A percentile compares a stretch with the other conserved stretches of the same genome.
These are phyloP conservation scores for Acer negundo DNA, from an alignment of 345 rosid species.

Conservation along the genomic window DNA sequence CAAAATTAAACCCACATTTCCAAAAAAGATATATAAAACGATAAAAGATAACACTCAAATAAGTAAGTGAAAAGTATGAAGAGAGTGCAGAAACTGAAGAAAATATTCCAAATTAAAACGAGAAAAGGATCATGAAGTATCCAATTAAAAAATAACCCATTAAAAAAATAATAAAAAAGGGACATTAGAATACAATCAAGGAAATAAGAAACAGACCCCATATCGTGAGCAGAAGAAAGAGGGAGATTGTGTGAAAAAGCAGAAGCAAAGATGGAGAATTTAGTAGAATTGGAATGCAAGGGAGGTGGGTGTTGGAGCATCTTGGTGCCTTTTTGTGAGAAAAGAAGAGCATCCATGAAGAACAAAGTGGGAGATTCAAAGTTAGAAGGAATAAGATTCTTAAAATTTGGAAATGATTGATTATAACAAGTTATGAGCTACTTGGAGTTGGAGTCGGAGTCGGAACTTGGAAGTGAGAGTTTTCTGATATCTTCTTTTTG, in stretches of 20 bases:
- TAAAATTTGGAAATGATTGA: not conserved
- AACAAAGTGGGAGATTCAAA: conserved; percentile 7
- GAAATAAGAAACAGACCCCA: conserved; percentile 27
- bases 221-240: conserved; percentile 21
- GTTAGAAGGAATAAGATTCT: not conserved
- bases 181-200: not conserved
- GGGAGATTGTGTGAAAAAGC: conserved; percentile 3
- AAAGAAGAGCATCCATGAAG: conserved; percentile 14
- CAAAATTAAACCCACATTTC: too few relatives aligned
- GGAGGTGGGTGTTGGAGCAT: conserved; percentile 16
- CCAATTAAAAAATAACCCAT: not conserved
- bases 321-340: conserved; percentile 12
- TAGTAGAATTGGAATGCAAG: conserved; percentile 21
- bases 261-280: conserved; percentile 14
- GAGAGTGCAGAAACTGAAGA: too few relatives aligned
- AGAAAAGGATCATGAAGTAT: too few relatives aligned
- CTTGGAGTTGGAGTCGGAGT: conserved; percentile 14
- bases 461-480: conserved; percentile 8
- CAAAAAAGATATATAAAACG: not conserved
- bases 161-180: not conserved
- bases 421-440: too few relatives aligned
- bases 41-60: not conserved
- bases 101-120: too few relatives aligned
- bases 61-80: too few relatives aligned
- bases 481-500: not conserved